Percentiles rank a stretch among this genome's conserved stretches.
Evolutionary conservation across 140 eudicot genomes (phyloP).

Genomic region (Oenanthe javanica): DNA sequence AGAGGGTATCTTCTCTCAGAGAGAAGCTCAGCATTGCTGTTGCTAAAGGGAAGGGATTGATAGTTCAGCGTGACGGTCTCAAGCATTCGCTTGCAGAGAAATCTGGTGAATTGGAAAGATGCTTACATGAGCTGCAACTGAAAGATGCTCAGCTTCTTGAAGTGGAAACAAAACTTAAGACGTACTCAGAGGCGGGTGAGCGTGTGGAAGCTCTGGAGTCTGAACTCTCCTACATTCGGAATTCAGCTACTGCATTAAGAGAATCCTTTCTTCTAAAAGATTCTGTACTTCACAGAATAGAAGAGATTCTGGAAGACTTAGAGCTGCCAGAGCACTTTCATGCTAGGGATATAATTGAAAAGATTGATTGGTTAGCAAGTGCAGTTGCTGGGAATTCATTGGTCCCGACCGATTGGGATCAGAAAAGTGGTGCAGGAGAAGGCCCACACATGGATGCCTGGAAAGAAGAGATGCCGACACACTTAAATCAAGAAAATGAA

Average conservation of each 20-base stretch:
- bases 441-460: constrained; percentile 52
- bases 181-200: constrained; percentile 91
- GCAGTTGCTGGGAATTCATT: constrained; percentile 57
- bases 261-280: constrained; percentile 93
- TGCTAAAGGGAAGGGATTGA: constrained; percentile 90
- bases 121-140: constrained; percentile 61
- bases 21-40: constrained; percentile 96
- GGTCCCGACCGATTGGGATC: constrained; percentile 47
- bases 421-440: constrained; percentile 41
- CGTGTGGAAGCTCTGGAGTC: constrained; percentile 98
- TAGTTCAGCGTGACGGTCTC: constrained; percentile 85
- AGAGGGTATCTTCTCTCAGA: constrained; percentile 70
- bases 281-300: constrained; percentile 83
- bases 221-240: constrained; percentile 94
- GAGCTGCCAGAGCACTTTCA: constrained; percentile 89
- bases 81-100: constrained; percentile 72
- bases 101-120: constrained; percentile 67
- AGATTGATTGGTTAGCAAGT: constrained; percentile 87
- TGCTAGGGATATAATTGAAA: constrained; percentile 66
- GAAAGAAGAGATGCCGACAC: constrained; percentile 51
- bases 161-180: constrained; percentile 63
- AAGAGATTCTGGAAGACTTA: constrained; percentile 82
- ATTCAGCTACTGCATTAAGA: constrained; percentile 92
- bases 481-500: constrained; percentile 45
- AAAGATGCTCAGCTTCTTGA: constrained; percentile 74